Evolutionary conservation across 768 basidiomycete genomes (phyloP).

Genomic region (Roridomyces roridus): DNA sequence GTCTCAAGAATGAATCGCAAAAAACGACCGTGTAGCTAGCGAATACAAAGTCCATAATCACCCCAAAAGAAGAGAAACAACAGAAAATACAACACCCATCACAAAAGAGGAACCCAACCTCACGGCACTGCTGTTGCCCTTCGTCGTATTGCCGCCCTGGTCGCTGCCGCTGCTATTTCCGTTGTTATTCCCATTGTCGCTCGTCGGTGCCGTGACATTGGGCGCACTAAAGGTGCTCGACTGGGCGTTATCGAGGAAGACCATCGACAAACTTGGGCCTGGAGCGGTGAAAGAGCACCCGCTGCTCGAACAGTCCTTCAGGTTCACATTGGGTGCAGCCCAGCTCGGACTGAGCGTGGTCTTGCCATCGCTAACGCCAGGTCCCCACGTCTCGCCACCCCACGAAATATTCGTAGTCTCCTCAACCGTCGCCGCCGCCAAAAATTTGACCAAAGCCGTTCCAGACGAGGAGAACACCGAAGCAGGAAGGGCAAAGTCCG

Average conservation of each 20-base stretch:
- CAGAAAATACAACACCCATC: neutral
- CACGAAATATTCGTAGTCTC: slow-evolving; percentile 65
- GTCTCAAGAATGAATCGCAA: too few relatives aligned
- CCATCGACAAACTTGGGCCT: slow-evolving; percentile 54
- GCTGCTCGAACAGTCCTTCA: slow-evolving; percentile 41
- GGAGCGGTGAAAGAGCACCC: slow-evolving; percentile 56
- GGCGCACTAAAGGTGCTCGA: neutral
- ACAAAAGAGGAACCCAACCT: neutral
- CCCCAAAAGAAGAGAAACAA: slow-evolving; percentile 1
- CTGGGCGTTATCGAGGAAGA: slow-evolving; percentile 37
- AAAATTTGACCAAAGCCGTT: slow-evolving; percentile 46
- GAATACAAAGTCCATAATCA: slow-evolving; percentile 8
- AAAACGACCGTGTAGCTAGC: too few relatives aligned
- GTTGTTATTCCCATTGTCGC: too few relatives aligned
- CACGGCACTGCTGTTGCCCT: slow-evolving; percentile 2
- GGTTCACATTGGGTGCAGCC: slow-evolving; percentile 40
- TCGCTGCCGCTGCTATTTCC: neutral
- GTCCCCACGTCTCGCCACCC: slow-evolving; percentile 58
- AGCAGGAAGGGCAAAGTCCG: slow-evolving; percentile 48
- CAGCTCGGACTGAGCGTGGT: slow-evolving; percentile 37
- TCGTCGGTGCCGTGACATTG: neutral
- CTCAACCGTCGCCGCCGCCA: slow-evolving; percentile 50
- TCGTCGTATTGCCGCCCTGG: neutral
- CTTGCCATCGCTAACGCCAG: slow-evolving; percentile 44
- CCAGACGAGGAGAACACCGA: slow-evolving; percentile 29